A percentile compares a stretch with the other conserved stretches of the same genome.
These are phyloP conservation scores for Colletotrichum navitas DNA, from an alignment of 2,329 filamentous ascomycete species.

Conservation along the genomic window DNA sequence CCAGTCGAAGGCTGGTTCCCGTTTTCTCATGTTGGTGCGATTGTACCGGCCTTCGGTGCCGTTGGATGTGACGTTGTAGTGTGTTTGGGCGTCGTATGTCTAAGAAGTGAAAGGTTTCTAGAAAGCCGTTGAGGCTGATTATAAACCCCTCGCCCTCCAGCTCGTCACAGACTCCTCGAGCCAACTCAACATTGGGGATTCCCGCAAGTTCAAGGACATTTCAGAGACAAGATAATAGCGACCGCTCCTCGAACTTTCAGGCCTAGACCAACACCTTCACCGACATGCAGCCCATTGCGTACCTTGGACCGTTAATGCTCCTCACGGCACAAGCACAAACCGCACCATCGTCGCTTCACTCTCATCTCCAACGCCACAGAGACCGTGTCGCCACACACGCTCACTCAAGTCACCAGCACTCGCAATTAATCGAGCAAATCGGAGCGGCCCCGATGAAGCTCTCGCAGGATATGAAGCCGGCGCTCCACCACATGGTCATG, in stretches of 20 bases:
- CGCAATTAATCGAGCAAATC: not conserved
- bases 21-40: conserved; percentile 23
- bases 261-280: not conserved
- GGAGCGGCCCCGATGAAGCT: conserved; percentile 2
- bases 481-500: not conserved
- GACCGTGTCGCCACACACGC: conserved; percentile 33
- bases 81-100: conserved; percentile 26
- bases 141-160: not conserved
- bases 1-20: conserved; percentile 27
- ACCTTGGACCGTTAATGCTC: conserved; percentile 31
- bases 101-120: conserved; percentile 2
- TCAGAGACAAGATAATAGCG: not conserved
- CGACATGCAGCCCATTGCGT: conserved; percentile 30
- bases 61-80: conserved; percentile 33
- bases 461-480: not conserved
- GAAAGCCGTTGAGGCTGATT: conserved; percentile 13
- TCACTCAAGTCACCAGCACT: conserved; percentile 25
- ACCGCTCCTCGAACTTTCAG: not conserved
- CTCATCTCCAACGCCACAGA: conserved; percentile 37
- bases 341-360: conserved; percentile 35
- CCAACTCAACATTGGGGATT: not conserved
- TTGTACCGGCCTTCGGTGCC: conserved; percentile 10
- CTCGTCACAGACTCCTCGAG: conserved; percentile 6
- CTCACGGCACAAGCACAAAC: conserved; percentile 19
- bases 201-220: not conserved